phyloP scores from a whole-genome alignment of 768 basidiomycete species.

The Pleurotus pulmonarius region DNA sequence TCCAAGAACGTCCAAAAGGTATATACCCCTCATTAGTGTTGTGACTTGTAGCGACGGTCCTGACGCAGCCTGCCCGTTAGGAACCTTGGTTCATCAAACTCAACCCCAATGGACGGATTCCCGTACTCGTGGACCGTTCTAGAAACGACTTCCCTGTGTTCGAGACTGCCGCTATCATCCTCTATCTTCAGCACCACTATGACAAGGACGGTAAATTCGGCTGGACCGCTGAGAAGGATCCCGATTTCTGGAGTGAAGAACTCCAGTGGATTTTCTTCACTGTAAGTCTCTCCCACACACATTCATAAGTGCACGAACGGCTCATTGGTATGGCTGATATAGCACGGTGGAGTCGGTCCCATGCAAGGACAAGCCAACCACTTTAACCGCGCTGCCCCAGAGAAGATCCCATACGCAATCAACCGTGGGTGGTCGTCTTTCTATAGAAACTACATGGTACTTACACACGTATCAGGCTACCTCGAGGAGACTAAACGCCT shows the following conservation, averaged over 20 bases:
- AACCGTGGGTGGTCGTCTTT: constrained; percentile 40
- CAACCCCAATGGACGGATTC: constrained; percentile 75
- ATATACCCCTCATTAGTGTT: neutral
- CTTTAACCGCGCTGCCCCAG: constrained; percentile 62
- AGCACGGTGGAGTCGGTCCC: constrained; percentile 83
- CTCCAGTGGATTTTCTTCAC: constrained; percentile 89
- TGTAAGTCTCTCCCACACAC: constrained; percentile 29
- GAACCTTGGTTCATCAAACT: constrained; percentile 72
- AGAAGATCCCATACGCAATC: constrained; percentile 66
- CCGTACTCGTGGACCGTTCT: constrained; percentile 57
- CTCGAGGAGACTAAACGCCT: constrained; percentile 78
- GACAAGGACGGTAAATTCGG: constrained; percentile 72
- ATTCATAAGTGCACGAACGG: neutral
- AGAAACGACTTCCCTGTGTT: constrained; percentile 66
- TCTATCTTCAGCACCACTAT: constrained; percentile 81
- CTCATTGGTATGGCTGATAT: constrained; percentile 4
- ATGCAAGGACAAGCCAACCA: constrained; percentile 87
- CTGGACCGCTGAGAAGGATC: constrained; percentile 49
- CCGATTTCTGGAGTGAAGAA: constrained; percentile 65
- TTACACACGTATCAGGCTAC: constrained; percentile 48
- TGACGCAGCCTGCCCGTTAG: constrained; percentile 13
- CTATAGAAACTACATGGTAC: neutral
- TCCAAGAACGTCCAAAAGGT: constrained; percentile 71
- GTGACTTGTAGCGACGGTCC: too few relatives aligned
- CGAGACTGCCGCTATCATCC: constrained; percentile 76